Percentiles rank a stretch among this genome's conserved stretches.
Conservation (phyloP, 2,329 filamentous ascomycete genomes). For the Gaeumannomyces sp. region DNA sequence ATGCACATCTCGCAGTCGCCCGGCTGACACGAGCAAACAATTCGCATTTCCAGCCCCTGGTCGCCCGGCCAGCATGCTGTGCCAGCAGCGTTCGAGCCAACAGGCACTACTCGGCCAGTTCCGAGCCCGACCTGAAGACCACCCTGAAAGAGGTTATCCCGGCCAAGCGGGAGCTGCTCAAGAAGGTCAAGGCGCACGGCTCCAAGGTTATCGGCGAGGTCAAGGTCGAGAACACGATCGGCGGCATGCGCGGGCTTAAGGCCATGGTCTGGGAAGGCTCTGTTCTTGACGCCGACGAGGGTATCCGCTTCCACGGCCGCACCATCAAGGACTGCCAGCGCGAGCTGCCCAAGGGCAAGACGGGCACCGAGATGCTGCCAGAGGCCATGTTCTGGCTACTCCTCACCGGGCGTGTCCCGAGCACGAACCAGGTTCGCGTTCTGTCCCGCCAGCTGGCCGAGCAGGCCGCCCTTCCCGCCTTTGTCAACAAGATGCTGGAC, state of each 20-base stretch:
- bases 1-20: no score
- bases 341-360: slow-evolving; percentile 84
- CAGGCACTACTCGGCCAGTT: slow-evolving; percentile 63
- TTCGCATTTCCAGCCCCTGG: slow-evolving; percentile 7
- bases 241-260: slow-evolving; percentile 95
- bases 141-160: slow-evolving; percentile 80
- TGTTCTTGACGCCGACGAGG: slow-evolving; percentile 91
- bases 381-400: slow-evolving; percentile 99
- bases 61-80: slow-evolving; percentile 9
- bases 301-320: slow-evolving; percentile 94
- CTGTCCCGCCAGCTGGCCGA: slow-evolving; percentile 84
- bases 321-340: slow-evolving; percentile 98
- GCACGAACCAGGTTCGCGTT: slow-evolving; percentile 69
- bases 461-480: slow-evolving; percentile 74
- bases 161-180: slow-evolving; percentile 85
- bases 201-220: slow-evolving; percentile 84
- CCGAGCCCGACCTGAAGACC: slow-evolving; percentile 85
- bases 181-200: slow-evolving; percentile 83
- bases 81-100: slow-evolving; percentile 21
- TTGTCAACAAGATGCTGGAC: slow-evolving; percentile 83
- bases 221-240: slow-evolving; percentile 88
- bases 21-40: not conserved
- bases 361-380: slow-evolving; percentile 93
- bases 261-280: slow-evolving; percentile 99
- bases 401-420: slow-evolving; percentile 86